Evolutionary conservation across 2,329 filamentous ascomycete species (phyloP), one percentile per base, ranked within the genome.

Genomic region (Lomentospora prolificans): DNA sequence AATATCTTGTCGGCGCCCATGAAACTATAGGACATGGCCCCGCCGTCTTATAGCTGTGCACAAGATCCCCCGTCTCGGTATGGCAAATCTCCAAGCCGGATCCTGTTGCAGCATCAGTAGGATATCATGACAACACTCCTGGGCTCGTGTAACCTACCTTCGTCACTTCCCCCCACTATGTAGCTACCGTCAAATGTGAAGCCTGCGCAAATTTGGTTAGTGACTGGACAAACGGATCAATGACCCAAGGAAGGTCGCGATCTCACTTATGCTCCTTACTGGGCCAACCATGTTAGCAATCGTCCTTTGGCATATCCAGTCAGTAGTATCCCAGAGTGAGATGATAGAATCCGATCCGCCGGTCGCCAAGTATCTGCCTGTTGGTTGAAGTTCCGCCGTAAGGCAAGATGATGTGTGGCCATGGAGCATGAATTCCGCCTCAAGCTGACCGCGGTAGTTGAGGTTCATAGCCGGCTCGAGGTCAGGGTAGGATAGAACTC

Each of bases 101-200:
- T 25, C 81, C 78, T 79, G 57, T 25, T 24, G n/a, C 14, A 54
- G 25, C 17, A 48, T 48, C 24, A 48, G 44, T 48, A 6, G 12
- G 12, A 46, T 56, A 14, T 22, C 28, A 7, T 3, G 41, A 9
- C 6, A 22, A 14, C 17, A 48, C 22, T 22, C 44, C n/a, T n/a
- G n/a, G n/a, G 8, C 5, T 33, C 4, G 12, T 33, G 12, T 14
- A 17, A 17, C 71, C 65, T 69, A 75, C 82, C 85, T 69, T 90
- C 86, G 55, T 90, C 87, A 57, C 85, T 87, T 19, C 87, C 87
- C 8, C 84, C 87, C 2, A 85, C 82, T 24, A 91, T 72, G 64
- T 85, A 92, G 63, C 81, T 84, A 1, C 88, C 87, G 63, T 91
- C 87, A 68, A 87, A 91, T 14, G 82, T 87, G 66, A 91, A 92